Evolutionary conservation across 768 basidiomycete genomes (phyloP), one percentile per base, ranked within the genome.

Genomic region (Heimioporus sp.): DNA sequence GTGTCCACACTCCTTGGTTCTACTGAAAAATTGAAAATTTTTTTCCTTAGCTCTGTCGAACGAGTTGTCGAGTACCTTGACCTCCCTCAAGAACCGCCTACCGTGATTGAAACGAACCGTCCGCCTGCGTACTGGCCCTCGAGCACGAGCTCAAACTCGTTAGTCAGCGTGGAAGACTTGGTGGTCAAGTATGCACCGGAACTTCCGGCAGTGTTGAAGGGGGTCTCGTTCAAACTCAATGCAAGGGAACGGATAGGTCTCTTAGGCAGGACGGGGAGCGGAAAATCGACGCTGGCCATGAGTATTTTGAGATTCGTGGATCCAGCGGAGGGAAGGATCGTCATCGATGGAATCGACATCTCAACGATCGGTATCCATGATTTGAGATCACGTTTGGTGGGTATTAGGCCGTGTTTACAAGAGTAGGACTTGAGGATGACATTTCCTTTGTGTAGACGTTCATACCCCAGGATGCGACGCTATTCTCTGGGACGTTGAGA

Each of bases 101-200:
- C 85, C 0, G 63, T 87, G 52, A 86, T 93, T 44, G 86, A 92
- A 57, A 78, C 79, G 0, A 80, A 79, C 50, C 81, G 90, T 8
- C 86, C 85, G 2, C 94, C 94, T 1, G 94, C 93, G 0, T 94
- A 94, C 62, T 97, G 94, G 94, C 94, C 94, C 0, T 92, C 92
- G 0, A 83, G 78, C 52, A 75, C 84, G 16, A 79, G 76, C 44
- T 72, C 79, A 9, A 74, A 83, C 28, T 64, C 76, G 4, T 72
- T 95, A 21, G 61, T 97, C 30, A 68, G 70, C 1, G 88, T 90
- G 0, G 85, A 93, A 58, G 80, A 93, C 55, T 72, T 96, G 24
- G 82, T 81, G 16, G 73, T 95, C 65, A 90, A 85, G 67, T 95
- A 95, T 66, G 82, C 90, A 0, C 86, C 90, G 0, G 91, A 94